Percentiles rank a stretch among this genome's conserved stretches.
These are phyloP conservation scores for Alternaria gaisen DNA, from an alignment of 2,329 filamentous ascomycete genomes.

Conservation along the genomic window DNA sequence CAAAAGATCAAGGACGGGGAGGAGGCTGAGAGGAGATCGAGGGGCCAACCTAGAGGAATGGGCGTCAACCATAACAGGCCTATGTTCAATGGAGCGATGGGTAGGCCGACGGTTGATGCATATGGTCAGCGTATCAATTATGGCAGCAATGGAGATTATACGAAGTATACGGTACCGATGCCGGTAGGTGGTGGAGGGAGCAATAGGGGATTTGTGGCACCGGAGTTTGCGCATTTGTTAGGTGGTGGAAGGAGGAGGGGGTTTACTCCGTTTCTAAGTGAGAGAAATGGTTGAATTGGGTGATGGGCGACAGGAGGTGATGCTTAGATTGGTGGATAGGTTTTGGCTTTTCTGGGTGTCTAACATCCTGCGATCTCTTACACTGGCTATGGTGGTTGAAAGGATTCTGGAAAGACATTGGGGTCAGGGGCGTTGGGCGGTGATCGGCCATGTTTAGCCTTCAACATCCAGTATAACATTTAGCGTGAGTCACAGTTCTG, in stretches of 20 bases:
- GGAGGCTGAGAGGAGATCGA: background rate
- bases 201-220: constrained; percentile 4
- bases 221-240: constrained; percentile 12
- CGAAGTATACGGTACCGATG: background rate
- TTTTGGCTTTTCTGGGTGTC: background rate
- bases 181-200: background rate
- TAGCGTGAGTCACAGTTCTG: too few species aligned
- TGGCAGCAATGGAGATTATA: background rate
- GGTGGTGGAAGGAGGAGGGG: background rate
- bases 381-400: background rate
- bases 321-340: background rate
- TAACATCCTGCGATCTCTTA: background rate
- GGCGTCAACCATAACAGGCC: constrained; percentile 16
- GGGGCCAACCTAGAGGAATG: background rate
- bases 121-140: constrained; percentile 1
- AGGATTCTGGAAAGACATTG: background rate
- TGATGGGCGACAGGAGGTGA: background rate
- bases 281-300: background rate
- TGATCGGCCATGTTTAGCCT: too few species aligned
- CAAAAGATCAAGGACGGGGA: background rate
- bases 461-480: too few species aligned
- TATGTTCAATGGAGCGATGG: constrained; percentile 30
- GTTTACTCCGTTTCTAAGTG: constrained; percentile 17
- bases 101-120: constrained; percentile 1
- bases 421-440: too few species aligned